Evolutionary conservation across 208 protist species (phyloP).

Genomic region (Trypanosoma caninum): DNA sequence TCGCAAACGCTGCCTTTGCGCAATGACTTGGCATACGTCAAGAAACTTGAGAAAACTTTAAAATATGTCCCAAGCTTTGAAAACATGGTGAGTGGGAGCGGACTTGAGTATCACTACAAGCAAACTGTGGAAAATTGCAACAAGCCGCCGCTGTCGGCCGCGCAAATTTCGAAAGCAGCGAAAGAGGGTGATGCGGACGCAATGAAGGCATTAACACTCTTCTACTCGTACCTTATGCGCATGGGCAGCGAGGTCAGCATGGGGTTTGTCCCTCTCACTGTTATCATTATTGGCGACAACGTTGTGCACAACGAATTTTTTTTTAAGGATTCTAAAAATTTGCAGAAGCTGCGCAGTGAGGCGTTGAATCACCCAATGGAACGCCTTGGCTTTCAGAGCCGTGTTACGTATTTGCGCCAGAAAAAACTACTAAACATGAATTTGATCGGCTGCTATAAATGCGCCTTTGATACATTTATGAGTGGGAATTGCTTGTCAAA

Average conservation of each 20-base stretch:
- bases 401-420: slow-evolving; percentile 63
- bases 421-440: slow-evolving; percentile 66
- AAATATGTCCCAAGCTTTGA: slow-evolving; percentile 37
- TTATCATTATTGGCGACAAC: slow-evolving; percentile 63
- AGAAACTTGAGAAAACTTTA: slow-evolving; percentile 2
- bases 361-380: slow-evolving; percentile 68
- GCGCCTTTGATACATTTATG: slow-evolving; percentile 25
- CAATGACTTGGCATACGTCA: slow-evolving; percentile 12
- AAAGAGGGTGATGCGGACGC: slow-evolving; percentile 41
- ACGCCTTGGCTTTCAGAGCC: slow-evolving; percentile 43
- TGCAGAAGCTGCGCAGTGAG: slow-evolving; percentile 26
- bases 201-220: slow-evolving; percentile 43
- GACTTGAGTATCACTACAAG: slow-evolving; percentile 54
- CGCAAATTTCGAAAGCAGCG: slow-evolving; percentile 49
- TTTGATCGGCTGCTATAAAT: slow-evolving; percentile 61
- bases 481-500: not conserved
- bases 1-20: slow-evolving; percentile 33
- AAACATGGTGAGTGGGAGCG: slow-evolving; percentile 36
- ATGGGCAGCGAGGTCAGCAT: slow-evolving; percentile 47
- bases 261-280: slow-evolving; percentile 57
- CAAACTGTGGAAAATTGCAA: not conserved
- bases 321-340: slow-evolving; percentile 32
- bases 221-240: slow-evolving; percentile 49
- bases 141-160: slow-evolving; percentile 22
- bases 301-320: slow-evolving; percentile 60